These are phyloP conservation scores for Solanum hybrid DNA, from an alignment of 305 asterid species.

Conservation along the genomic window DNA sequence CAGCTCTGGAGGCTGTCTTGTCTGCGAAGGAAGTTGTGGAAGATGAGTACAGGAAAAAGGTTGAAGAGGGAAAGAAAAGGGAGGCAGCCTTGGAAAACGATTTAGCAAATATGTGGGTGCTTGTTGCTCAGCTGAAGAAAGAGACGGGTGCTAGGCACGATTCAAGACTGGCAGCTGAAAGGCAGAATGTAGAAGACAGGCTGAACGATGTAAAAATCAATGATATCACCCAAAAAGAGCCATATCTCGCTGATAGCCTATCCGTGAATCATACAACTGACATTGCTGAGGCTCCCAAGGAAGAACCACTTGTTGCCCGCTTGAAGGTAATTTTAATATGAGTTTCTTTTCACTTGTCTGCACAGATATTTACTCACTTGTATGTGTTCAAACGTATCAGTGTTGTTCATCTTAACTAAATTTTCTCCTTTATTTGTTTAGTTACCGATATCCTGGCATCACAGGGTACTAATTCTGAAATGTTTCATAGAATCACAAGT, in stretches of 20 bases:
- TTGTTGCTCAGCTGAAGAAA: constrained; percentile 92
- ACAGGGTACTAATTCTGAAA: not conserved
- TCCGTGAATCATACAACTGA: constrained; percentile 27
- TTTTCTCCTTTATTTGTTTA: not conserved
- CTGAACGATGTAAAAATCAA: constrained; percentile 28
- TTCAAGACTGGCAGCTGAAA: constrained; percentile 24
- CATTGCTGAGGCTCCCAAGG: constrained; percentile 43
- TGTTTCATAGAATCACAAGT: not conserved
- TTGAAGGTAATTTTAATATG: constrained; percentile 46
- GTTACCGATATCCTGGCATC: not conserved
- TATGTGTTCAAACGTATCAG: constrained; percentile 20
- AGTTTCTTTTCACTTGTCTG: constrained; percentile 2
- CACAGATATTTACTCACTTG: constrained; percentile 21
- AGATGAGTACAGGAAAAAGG: constrained; percentile 69
- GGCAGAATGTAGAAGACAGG: constrained; percentile 25
- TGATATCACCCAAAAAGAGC: constrained; percentile 29
- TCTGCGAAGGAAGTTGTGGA: constrained; percentile 81
- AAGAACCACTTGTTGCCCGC: constrained; percentile 91
- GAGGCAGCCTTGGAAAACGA: constrained; percentile 91
- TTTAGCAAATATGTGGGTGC: constrained; percentile 99
- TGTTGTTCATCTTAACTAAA: constrained; percentile 15
- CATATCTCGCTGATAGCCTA: constrained; percentile 24
- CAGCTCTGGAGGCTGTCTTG: constrained; percentile 73
- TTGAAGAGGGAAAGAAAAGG: constrained; percentile 80
- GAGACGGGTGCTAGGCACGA: constrained; percentile 44